A percentile compares a stretch with the other conserved stretches of the same genome.
phyloP scores from a whole-genome alignment of 371 early-diverging fungal species.

The Mortierella sp. region DNA sequence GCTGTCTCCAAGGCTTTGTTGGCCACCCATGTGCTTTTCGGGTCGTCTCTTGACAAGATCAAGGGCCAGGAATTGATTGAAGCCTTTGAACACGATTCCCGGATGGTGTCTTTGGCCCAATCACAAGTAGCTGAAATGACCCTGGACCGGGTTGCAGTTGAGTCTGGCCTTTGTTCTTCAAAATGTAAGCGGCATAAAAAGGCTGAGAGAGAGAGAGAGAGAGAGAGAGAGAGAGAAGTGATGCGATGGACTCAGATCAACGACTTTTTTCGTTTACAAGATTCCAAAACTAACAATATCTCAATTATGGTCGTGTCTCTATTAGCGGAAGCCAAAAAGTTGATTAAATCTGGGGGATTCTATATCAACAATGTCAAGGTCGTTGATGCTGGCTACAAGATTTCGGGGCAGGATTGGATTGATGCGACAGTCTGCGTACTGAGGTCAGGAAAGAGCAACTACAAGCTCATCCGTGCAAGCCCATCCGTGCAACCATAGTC shows the following conservation, averaged over 20 bases:
- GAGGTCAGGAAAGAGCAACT: conserved; percentile 71
- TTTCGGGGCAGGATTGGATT: conserved; percentile 62
- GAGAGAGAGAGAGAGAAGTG: background rate
- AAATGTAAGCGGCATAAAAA: too few species aligned
- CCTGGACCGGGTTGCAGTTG: conserved; percentile 69
- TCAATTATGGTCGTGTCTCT: background rate
- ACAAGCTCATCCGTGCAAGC: conserved; percentile 52
- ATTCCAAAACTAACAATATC: background rate
- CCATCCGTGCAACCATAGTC: too few species aligned
- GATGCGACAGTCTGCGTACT: conserved; percentile 65
- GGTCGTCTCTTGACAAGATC: conserved; percentile 56
- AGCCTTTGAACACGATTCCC: conserved; percentile 76
- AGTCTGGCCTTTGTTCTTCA: conserved; percentile 71
- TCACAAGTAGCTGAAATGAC: conserved; percentile 56
- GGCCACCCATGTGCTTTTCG: conserved; percentile 81
- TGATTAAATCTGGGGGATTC: conserved; percentile 79
- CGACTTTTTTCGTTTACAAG: too few species aligned
- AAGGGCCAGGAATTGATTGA: conserved; percentile 68
- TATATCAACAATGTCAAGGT: conserved; percentile 78
- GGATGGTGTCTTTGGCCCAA: conserved; percentile 62
- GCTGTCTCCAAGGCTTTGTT: conserved; percentile 71
- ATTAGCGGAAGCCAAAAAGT: conserved; percentile 77
- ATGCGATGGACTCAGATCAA: too few species aligned
- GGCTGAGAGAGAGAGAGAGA: too few species aligned
- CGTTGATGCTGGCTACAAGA: conserved; percentile 53